phyloP scores from a whole-genome alignment of 2,329 filamentous ascomycete genomes.

The Phialophora macrospora region DNA sequence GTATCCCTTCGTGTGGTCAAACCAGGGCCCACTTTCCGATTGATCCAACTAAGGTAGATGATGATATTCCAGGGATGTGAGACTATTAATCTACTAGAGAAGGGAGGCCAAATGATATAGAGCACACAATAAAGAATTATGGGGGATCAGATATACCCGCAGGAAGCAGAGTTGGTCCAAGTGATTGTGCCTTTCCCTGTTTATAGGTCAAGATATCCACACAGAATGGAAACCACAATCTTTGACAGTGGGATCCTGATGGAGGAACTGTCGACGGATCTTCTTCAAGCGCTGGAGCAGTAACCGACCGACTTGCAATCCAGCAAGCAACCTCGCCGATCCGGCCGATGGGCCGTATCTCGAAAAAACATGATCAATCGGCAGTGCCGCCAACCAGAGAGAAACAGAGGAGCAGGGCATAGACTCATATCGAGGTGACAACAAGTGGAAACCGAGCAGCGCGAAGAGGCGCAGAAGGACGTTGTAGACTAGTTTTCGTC shows the following conservation, averaged over 20 bases:
- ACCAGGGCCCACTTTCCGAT: no score
- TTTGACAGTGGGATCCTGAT: neutral
- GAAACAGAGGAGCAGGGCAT: neutral
- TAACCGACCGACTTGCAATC: neutral
- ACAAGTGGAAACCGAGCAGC: neutral
- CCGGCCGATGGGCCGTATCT: neutral
- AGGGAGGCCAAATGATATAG: no score
- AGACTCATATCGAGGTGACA: neutral
- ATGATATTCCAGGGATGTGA: no score
- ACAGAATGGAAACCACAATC: neutral
- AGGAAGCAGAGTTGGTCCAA: no score
- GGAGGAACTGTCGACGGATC: neutral
- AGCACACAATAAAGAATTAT: no score
- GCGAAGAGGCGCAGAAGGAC: neutral
- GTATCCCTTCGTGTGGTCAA: no score
- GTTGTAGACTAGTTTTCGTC: neutral
- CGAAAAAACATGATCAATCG: neutral
- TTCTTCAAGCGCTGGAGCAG: neutral
- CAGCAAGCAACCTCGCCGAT: neutral
- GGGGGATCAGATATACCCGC: no score
- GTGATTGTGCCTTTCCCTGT: no score
- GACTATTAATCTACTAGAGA: no score
- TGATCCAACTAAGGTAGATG: no score
- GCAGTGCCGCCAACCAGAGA: neutral
- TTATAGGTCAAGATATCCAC: neutral